A percentile compares a stretch with the other conserved stretches of the same genome.
phyloP scores from a whole-genome alignment of 2,329 filamentous ascomycete genomes.

The Pseudogymnoascus sp. region DNA sequence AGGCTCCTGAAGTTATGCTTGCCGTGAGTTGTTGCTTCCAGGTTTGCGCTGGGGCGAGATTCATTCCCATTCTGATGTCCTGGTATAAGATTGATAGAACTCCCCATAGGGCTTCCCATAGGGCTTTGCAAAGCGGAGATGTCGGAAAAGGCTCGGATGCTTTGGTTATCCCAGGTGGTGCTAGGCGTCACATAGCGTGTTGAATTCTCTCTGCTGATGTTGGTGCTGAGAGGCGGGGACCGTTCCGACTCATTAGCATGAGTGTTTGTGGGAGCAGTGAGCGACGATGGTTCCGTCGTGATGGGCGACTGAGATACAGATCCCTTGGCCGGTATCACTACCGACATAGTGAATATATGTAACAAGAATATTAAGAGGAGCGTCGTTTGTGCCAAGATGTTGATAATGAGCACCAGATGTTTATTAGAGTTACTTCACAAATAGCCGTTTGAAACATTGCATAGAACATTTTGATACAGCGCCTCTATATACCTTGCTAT shows the following conservation, averaged over 20 bases:
- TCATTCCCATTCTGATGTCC: not conserved
- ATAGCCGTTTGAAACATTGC: not conserved
- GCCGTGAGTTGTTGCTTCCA: not conserved
- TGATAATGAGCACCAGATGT: not conserved
- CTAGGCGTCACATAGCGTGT: not conserved
- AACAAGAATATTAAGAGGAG: not conserved
- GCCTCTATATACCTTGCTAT: not conserved
- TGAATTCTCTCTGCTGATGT: not conserved
- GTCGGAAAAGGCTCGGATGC: not conserved
- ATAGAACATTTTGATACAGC: not conserved
- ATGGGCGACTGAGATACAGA: not conserved
- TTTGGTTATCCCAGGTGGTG: not conserved
- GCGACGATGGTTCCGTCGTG: not conserved
- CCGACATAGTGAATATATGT: not conserved
- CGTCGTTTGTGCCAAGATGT: not conserved
- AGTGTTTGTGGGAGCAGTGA: not conserved
- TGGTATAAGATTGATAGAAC: not conserved
- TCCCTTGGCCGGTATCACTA: not conserved
- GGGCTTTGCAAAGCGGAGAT: not conserved
- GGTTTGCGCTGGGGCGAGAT: not conserved
- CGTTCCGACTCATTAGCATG: not conserved
- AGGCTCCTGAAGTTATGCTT: constrained; percentile 8
- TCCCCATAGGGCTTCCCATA: not conserved
- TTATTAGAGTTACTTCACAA: not conserved
- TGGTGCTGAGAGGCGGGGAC: not conserved